phyloP scores from a whole-genome alignment of 805 yeast species.

The Metschnikowia corniflorae region DNA sequence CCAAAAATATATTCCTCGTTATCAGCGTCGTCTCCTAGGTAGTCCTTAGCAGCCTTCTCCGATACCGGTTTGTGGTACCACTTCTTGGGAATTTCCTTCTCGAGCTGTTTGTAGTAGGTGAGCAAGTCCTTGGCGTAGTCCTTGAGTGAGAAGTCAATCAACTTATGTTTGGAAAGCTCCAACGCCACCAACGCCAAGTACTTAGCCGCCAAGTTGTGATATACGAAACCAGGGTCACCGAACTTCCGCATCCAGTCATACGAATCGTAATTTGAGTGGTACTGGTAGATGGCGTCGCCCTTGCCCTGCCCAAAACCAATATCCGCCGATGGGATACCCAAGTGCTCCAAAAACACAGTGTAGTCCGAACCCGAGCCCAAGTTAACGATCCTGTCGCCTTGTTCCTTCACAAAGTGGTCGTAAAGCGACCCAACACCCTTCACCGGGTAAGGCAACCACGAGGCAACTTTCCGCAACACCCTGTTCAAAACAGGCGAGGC shows the following conservation, averaged over 20 bases:
- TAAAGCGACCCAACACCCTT: conserved; percentile 26
- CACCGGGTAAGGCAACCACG: conserved; percentile 17
- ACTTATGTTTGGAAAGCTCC: conserved; percentile 54
- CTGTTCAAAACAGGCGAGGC: conserved; percentile 57
- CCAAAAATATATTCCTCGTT: conserved; percentile 14
- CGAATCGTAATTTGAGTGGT: conserved; percentile 59
- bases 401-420: conserved; percentile 45
- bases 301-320: conserved; percentile 28
- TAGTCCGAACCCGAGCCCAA: conserved; percentile 40
- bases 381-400: conserved; percentile 29
- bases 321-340: conserved; percentile 63
- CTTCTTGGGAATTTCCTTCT: conserved; percentile 28
- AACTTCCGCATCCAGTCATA: conserved; percentile 50
- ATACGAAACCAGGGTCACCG: conserved; percentile 50
- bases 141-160: conserved; percentile 45
- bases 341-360: conserved; percentile 58
- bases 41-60: conserved; percentile 4
- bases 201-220: conserved; percentile 56
- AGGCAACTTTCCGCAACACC: conserved; percentile 39
- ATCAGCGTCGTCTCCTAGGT: conserved; percentile 8
- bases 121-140: conserved; percentile 47
- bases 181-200: conserved; percentile 55
- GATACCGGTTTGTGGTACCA: conserved; percentile 29
- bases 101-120: conserved; percentile 31
- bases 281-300: conserved; percentile 51